Evolutionary conservation across 768 basidiomycete species (phyloP).

Genomic region (Mycena capillaripes): DNA sequence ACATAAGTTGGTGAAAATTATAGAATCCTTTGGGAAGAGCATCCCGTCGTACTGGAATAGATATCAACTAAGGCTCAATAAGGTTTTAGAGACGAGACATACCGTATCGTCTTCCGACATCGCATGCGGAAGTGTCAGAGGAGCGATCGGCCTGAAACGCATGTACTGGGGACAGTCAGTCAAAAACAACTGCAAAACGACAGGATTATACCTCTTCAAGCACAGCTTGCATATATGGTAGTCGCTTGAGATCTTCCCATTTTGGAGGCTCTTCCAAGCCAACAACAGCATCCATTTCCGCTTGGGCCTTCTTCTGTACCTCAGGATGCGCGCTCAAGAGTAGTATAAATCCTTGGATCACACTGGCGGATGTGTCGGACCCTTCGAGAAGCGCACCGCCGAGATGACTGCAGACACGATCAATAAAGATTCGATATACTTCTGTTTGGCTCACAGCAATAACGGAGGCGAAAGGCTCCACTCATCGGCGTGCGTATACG

Average conservation of each 20-base stretch:
- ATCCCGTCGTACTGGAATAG: background rate
- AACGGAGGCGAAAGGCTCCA: background rate
- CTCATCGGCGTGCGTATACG: background rate
- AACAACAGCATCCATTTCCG: background rate
- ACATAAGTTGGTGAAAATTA: background rate
- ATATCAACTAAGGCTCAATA: background rate
- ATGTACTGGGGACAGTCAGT: background rate
- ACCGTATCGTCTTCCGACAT: background rate
- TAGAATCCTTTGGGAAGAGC: background rate
- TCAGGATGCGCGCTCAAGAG: background rate
- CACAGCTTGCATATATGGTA: background rate
- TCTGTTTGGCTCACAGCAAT: background rate
- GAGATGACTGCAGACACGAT: background rate
- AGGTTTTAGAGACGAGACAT: too few species aligned
- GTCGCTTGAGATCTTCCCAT: background rate
- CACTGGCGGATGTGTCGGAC: background rate
- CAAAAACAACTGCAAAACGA: background rate
- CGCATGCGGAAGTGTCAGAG: background rate
- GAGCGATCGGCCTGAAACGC: background rate
- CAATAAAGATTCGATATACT: background rate
- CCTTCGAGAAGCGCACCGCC: background rate
- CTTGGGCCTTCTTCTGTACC: background rate
- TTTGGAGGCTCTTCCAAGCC: background rate
- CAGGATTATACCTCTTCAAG: background rate
- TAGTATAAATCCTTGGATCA: background rate